phyloP scores from a whole-genome alignment of 2,329 filamentous ascomycete species.

The Lasiodiplodia sp. region DNA sequence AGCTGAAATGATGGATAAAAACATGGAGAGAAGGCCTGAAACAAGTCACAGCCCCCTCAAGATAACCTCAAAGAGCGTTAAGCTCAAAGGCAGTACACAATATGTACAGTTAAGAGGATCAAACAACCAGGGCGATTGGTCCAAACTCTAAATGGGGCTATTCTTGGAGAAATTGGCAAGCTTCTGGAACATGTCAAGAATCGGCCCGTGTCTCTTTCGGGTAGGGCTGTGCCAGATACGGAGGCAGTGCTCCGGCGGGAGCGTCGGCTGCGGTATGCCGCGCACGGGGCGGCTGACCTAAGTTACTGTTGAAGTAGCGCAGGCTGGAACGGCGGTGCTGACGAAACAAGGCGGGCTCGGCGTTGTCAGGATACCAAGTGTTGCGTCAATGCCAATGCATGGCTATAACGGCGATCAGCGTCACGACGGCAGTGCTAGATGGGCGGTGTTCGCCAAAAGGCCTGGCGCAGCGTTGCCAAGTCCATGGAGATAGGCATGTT shows the following conservation, averaged over 20 bases:
- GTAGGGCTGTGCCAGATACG: not conserved
- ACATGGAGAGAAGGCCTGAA: not conserved
- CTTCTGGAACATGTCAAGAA: not conserved
- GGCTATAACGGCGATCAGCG: not conserved
- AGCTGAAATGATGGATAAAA: not conserved
- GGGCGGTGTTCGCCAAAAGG: conserved; percentile 4
- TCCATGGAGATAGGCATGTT: conserved; percentile 13
- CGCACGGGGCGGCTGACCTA: too few species aligned
- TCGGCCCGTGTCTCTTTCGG: not conserved
- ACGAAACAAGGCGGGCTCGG: not conserved
- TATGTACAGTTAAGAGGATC: not conserved
- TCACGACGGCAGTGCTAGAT: not conserved
- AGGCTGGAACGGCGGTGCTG: not conserved
- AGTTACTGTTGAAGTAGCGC: too few species aligned
- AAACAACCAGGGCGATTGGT: not conserved
- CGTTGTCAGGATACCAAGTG: not conserved
- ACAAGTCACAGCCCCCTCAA: not conserved
- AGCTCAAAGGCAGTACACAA: not conserved
- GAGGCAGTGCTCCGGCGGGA: not conserved
- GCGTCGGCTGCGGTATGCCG: not conserved
- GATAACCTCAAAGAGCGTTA: not conserved
- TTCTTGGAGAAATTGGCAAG: not conserved
- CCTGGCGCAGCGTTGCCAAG: conserved; percentile 1
- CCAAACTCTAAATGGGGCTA: not conserved
- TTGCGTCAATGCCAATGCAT: not conserved